Conservation (phyloP, 2,329 filamentous ascomycete genomes). For the Beauveria rudraprayagi region DNA sequence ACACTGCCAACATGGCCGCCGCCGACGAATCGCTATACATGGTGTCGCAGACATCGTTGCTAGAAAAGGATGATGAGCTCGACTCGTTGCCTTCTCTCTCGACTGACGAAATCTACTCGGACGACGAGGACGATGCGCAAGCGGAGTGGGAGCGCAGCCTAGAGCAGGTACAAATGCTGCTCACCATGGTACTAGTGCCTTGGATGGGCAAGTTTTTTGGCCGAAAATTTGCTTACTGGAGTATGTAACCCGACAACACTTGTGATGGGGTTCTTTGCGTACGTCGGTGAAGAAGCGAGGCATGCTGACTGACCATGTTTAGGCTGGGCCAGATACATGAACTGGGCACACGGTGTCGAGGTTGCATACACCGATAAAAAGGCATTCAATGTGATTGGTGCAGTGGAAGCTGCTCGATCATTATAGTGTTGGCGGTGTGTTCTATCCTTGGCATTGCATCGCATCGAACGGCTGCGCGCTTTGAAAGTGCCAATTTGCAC, state of each 20-base stretch:
- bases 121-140: constrained; percentile 75
- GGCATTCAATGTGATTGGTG: constrained; percentile 55
- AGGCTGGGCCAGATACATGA: constrained; percentile 94
- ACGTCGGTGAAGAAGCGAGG: neutral
- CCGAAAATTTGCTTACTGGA: constrained; percentile 92
- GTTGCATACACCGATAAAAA: constrained; percentile 56
- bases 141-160: constrained; percentile 90
- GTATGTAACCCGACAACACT: constrained; percentile 43
- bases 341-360: constrained; percentile 81
- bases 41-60: constrained; percentile 38
- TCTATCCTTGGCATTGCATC: neutral
- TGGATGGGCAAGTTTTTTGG: constrained; percentile 94
- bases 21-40: constrained; percentile 40
- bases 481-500: too few relatives aligned
- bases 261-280: neutral
- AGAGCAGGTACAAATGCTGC: constrained; percentile 83
- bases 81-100: constrained; percentile 58
- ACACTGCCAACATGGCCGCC: neutral
- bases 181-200: constrained; percentile 91
- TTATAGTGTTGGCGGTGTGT: constrained; percentile 28
- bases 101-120: constrained; percentile 47
- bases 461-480: neutral
- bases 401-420: constrained; percentile 50
- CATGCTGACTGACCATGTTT: constrained; percentile 14
- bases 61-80: constrained; percentile 49